A percentile compares a stretch with the other conserved stretches of the same genome.
These are phyloP conservation scores for Echium plantagineum DNA, from an alignment of 257 asterid species.

Conservation along the genomic window DNA sequence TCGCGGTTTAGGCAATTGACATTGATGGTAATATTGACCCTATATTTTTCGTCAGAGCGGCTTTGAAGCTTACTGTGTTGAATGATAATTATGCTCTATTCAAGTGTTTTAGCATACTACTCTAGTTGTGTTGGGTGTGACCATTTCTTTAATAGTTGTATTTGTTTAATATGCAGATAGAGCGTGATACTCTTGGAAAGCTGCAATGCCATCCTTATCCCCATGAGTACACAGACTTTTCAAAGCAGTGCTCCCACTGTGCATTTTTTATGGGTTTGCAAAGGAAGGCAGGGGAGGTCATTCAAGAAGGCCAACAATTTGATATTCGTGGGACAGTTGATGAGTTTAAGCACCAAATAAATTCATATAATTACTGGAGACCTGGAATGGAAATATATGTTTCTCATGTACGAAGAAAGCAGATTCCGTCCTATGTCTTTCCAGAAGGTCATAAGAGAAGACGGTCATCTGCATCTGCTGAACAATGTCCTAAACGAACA, in stretches of 20 bases:
- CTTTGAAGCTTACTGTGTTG: neutral
- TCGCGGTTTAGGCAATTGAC: slow-evolving; percentile 90
- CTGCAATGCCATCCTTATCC: slow-evolving; percentile 94
- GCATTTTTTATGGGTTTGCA: slow-evolving; percentile 89
- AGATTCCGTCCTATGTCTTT: slow-evolving; percentile 70
- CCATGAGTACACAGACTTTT: slow-evolving; percentile 52
- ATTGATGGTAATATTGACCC: slow-evolving; percentile 53
- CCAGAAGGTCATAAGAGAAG: slow-evolving; percentile 69
- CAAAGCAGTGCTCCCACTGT: slow-evolving; percentile 60
- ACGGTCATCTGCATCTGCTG: slow-evolving; percentile 43
- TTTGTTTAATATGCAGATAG: slow-evolving; percentile 59
- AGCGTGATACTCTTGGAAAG: slow-evolving; percentile 75
- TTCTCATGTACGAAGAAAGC: slow-evolving; percentile 83
- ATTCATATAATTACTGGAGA: slow-evolving; percentile 66
- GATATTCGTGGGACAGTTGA: slow-evolving; percentile 93
- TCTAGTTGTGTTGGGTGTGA: too few relatives aligned
- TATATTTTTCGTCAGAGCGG: slow-evolving; percentile 4
- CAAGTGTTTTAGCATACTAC: too few relatives aligned
- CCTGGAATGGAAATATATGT: slow-evolving; percentile 91
- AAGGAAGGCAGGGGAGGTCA: slow-evolving; percentile 69
- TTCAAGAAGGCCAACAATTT: slow-evolving; percentile 88
- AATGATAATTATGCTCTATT: neutral
- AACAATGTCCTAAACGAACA: slow-evolving; percentile 39
- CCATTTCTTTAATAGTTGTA: slow-evolving; percentile 10
- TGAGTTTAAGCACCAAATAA: slow-evolving; percentile 74